Evolutionary conservation across 1,284 basidiomycete genomes (phyloP).

Genomic region (Sanguinoderma infundibulare): DNA sequence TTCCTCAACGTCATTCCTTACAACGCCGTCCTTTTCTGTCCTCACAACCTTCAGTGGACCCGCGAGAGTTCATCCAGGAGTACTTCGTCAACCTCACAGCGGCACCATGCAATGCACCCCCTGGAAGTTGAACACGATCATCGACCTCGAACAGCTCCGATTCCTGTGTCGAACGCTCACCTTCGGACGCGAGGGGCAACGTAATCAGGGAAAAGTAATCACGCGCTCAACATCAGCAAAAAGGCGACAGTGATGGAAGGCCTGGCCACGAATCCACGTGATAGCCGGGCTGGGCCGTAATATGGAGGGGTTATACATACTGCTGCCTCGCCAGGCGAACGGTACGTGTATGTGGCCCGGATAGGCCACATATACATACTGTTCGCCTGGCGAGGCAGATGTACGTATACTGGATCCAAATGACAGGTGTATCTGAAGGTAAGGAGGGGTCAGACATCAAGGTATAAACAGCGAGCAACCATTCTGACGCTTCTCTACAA

Average conservation of each 20-base stretch:
- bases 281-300: too few species aligned
- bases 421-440: too few species aligned
- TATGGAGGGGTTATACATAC: too few species aligned
- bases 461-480: too few species aligned
- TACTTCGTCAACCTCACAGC: neutral
- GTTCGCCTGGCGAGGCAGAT: too few species aligned
- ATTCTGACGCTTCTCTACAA: constrained; percentile 20
- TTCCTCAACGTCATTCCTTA: neutral
- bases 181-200: neutral
- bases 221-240: neutral
- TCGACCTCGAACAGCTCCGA: neutral
- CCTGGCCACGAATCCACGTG: too few species aligned
- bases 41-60: neutral
- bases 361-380: too few species aligned
- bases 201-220: neutral
- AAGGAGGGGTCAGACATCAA: too few species aligned
- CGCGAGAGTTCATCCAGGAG: neutral
- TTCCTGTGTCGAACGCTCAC: neutral
- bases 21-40: neutral
- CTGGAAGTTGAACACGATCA: neutral
- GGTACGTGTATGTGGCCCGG: too few species aligned
- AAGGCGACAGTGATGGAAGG: too few species aligned
- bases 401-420: too few species aligned
- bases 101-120: neutral
- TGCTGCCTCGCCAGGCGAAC: too few species aligned